These are phyloP conservation scores for Aethionema arabicum DNA, from an alignment of 345 rosid genomes.

Conservation along the genomic window DNA sequence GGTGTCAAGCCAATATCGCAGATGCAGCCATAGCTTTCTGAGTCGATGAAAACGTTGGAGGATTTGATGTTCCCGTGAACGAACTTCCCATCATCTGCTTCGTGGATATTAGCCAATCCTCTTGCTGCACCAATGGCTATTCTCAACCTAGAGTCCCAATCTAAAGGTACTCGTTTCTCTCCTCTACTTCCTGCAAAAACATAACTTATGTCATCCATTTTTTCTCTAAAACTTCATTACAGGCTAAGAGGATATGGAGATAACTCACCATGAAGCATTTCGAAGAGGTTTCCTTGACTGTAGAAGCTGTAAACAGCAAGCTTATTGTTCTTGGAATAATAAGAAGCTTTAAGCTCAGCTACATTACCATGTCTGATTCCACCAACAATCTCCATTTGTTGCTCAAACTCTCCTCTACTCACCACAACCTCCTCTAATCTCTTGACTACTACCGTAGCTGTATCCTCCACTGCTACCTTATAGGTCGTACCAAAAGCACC, in stretches of 20 bases:
- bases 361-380: constrained; percentile 52
- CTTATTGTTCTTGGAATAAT: constrained; percentile 35
- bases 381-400: constrained; percentile 64
- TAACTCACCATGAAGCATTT: constrained; percentile 52
- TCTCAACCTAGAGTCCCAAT: constrained; percentile 67
- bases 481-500: constrained; percentile 62
- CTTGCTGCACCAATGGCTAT: constrained; percentile 56
- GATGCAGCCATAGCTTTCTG: constrained; percentile 46
- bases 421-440: constrained; percentile 63
- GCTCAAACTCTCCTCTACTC: constrained; percentile 70
- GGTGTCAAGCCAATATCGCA: constrained; percentile 59
- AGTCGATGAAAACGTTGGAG: constrained; percentile 60
- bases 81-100: constrained; percentile 34
- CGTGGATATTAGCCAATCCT: constrained; percentile 58
- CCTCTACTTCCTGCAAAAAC: constrained; percentile 37
- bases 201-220: background rate
- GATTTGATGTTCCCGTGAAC: constrained; percentile 68
- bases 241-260: background rate
- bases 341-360: constrained; percentile 40
- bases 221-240: constrained; percentile 7
- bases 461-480: constrained; percentile 67
- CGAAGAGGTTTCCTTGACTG: constrained; percentile 57
- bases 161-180: constrained; percentile 39
- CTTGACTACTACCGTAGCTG: constrained; percentile 64
- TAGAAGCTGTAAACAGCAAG: constrained; percentile 59